Base-by-base conservation (phyloP, 257 asterid genomes). In the Avicennia marina region DNA sequence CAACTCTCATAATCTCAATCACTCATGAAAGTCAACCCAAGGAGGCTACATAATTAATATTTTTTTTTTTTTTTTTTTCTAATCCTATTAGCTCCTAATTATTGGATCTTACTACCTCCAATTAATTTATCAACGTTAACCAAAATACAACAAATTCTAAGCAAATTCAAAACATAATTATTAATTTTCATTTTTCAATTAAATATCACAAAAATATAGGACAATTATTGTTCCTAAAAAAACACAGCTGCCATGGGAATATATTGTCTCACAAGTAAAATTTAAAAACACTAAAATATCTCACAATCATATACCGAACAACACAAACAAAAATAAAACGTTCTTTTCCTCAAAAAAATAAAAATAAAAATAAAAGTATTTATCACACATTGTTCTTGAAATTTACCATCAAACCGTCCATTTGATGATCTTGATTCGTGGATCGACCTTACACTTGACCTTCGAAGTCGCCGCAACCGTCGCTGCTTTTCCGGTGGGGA, bases 361-460 rank as follows among this genome's bases (percentile, higher is more conserved):
- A 29, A 36, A 11, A 36, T 1, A 4, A 31, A 62, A 62, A 1
- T 6, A 1, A 68, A 64, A 57, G 49, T 33, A 49, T 5, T 4
- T n/a, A 48, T 43, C 78, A 73, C 74, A 68, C 76, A 70, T 72
- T 67, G 12, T 7, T 29, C 49, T 25, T 22, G 32, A 12, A 19
- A 62, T 21, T 42, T 16, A 2, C 19, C 24, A 54, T 82, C 80
- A 85, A 46, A 85, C 63, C 7, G 88, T 82, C 95, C 93, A 86
- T 65, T 70, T 81, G 75, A 82, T 72, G 75, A 87, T 87, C 80
- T 83, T 84, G 67, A 86, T 41, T 11, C 86, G 62, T 6, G 89
- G 82, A 66, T 84, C 90, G 13, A 81, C 83, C 73, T 84, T 63
- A 70, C 95, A 87, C 40, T 69, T 81, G 21, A 73, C 86, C n/a